Conservation (phyloP, 306 rosid species). For the Dalbergia cochinchinensis region DNA sequence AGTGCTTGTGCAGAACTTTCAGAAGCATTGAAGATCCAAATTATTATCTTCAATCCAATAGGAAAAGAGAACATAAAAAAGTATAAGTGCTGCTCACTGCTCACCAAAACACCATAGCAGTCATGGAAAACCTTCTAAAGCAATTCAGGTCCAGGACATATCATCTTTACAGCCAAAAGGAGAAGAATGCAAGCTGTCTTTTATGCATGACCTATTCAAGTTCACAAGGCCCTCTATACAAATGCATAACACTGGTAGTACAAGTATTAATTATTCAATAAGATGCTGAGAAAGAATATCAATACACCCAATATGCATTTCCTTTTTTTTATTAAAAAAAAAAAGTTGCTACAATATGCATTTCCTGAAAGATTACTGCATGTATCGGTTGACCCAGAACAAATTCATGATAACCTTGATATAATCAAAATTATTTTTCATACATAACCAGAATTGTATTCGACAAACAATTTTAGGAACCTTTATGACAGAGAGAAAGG, state of each 20-base stretch:
- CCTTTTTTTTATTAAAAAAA: not conserved
- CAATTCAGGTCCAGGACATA: no score
- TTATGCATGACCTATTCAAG: not conserved
- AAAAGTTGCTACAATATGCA: not conserved
- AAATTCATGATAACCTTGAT: not conserved
- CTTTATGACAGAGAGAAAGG: not conserved
- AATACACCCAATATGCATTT: not conserved
- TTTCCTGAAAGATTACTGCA: slow-evolving; percentile 2
- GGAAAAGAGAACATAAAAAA: not conserved
- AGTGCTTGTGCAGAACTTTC: not conserved
- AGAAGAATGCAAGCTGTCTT: not conserved
- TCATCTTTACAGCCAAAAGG: no score
- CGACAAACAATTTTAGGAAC: not conserved
- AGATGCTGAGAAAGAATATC: not conserved
- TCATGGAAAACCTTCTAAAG: slow-evolving; percentile 2
- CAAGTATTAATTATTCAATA: not conserved
- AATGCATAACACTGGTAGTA: not conserved
- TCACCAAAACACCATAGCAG: slow-evolving; percentile 30
- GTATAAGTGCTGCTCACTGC: not conserved
- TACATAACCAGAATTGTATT: not conserved
- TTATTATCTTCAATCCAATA: no score
- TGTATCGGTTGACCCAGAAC: not conserved
- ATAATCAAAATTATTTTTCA: not conserved
- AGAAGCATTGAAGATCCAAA: not conserved
- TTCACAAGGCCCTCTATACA: not conserved